Percentiles rank a stretch among this genome's conserved stretches.
Evolutionary conservation across 805 yeast species (phyloP).

Genomic region (Lachancea fermentati): DNA sequence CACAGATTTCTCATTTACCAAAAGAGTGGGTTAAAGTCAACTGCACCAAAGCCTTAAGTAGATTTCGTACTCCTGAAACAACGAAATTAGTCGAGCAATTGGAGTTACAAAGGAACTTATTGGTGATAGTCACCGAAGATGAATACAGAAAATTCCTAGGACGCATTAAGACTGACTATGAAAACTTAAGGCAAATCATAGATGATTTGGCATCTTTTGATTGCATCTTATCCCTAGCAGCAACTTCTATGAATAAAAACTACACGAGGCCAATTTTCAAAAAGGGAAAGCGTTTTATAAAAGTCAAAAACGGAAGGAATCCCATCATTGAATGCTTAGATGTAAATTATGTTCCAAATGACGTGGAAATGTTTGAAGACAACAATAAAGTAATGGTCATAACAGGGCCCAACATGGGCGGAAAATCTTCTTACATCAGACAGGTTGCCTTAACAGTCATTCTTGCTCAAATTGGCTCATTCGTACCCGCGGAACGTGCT

Average conservation of each 20-base stretch:
- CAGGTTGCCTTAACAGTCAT: conserved; percentile 66
- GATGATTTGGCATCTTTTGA: conserved; percentile 52
- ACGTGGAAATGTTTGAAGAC: conserved; percentile 43
- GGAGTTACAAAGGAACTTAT: conserved; percentile 55
- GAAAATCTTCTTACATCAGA: conserved; percentile 71
- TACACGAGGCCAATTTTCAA: conserved; percentile 49
- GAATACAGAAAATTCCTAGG: conserved; percentile 33
- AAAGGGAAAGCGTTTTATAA: conserved; percentile 40
- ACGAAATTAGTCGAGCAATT: conserved; percentile 45
- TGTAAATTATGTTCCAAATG: conserved; percentile 58
- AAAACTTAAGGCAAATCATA: conserved; percentile 39
- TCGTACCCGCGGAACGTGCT: conserved; percentile 61
- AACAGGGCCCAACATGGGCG: conserved; percentile 90
- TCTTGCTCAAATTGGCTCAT: conserved; percentile 75
- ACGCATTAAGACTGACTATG: conserved; percentile 36
- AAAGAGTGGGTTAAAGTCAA: conserved; percentile 70
- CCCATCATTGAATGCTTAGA: conserved; percentile 56
- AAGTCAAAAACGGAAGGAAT: conserved; percentile 54
- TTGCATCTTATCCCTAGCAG: conserved; percentile 60
- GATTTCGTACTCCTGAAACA: conserved; percentile 66
- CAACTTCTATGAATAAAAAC: conserved; percentile 44
- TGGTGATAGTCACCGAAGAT: conserved; percentile 21
- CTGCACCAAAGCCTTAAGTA: conserved; percentile 59
- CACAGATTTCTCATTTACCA: conserved; percentile 56
- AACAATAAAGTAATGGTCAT: conserved; percentile 53